Evolutionary conservation across 768 basidiomycete species (phyloP).

Genomic region (Suillus lakei): DNA sequence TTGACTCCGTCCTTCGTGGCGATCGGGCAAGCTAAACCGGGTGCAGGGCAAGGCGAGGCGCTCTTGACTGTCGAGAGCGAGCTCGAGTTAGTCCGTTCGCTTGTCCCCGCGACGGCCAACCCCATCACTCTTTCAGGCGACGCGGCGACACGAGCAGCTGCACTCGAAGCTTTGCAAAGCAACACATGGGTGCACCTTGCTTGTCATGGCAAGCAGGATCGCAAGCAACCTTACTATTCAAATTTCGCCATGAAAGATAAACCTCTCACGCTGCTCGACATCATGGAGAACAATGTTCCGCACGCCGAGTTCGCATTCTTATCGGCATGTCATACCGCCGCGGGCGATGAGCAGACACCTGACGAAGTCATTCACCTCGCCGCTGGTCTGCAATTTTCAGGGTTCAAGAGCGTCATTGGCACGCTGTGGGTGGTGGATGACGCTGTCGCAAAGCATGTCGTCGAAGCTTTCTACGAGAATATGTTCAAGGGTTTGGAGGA

Average conservation of each 20-base stretch:
- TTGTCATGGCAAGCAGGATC: slow-evolving; percentile 19
- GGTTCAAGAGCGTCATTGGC: slow-evolving; percentile 23
- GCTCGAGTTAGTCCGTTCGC: not conserved
- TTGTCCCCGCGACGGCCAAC: not conserved
- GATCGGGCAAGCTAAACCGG: not conserved
- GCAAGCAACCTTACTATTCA: too few species aligned
- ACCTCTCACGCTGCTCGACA: too few species aligned
- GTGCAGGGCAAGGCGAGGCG: not conserved
- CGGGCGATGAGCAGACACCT: not conserved
- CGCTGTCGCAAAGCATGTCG: not conserved
- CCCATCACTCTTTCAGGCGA: not conserved
- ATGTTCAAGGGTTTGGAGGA: not conserved
- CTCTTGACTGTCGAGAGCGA: not conserved
- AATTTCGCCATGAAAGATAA: too few species aligned
- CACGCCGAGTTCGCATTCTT: too few species aligned
- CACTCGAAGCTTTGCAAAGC: not conserved
- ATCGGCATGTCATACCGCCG: not conserved
- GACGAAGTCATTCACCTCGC: not conserved
- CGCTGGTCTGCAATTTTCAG: slow-evolving; percentile 16
- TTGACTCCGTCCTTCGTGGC: not conserved
- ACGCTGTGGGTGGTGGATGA: slow-evolving; percentile 24
- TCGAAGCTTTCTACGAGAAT: not conserved
- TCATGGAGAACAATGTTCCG: too few species aligned
- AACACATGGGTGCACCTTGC: slow-evolving; percentile 22
- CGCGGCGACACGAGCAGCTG: not conserved